A percentile compares a stretch with the other conserved stretches of the same genome.
These are phyloP conservation scores for Zea mays DNA, from an alignment of 176 grass and related monocot genomes.

Conservation along the genomic window Zm-B73-REFERENCE-NAM-5.0 NC_050100.1:193378001-193378500, in stretches of 20 bases:
- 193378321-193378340: slow-evolving; percentile 55
- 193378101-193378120: slow-evolving; percentile 41
- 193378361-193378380: slow-evolving; percentile 18
- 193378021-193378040: slow-evolving; percentile 26
- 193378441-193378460: slow-evolving; percentile 31
- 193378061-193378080: slow-evolving; percentile 14
- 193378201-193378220: slow-evolving; percentile 24
- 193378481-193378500: slow-evolving; percentile 15
- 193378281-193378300: slow-evolving; percentile 4
- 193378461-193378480: slow-evolving; percentile 19
- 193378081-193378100: slow-evolving; percentile 36
- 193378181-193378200: slow-evolving; percentile 31
- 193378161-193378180: slow-evolving; percentile 60
- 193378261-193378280: slow-evolving; percentile 26
- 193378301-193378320: slow-evolving; percentile 33
- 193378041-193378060: not conserved
- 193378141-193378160: slow-evolving; percentile 64
- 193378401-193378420: slow-evolving; percentile 38
- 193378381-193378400: slow-evolving; percentile 31
- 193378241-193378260: slow-evolving; percentile 42
- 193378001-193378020: not conserved
- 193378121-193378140: slow-evolving; percentile 44
- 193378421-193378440: slow-evolving; percentile 41
- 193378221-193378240: slow-evolving; percentile 44
- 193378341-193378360: slow-evolving; percentile 44